Evolutionary conservation across 306 rosid species (phyloP).

Genomic region (Mimosa bimucronata): DNA sequence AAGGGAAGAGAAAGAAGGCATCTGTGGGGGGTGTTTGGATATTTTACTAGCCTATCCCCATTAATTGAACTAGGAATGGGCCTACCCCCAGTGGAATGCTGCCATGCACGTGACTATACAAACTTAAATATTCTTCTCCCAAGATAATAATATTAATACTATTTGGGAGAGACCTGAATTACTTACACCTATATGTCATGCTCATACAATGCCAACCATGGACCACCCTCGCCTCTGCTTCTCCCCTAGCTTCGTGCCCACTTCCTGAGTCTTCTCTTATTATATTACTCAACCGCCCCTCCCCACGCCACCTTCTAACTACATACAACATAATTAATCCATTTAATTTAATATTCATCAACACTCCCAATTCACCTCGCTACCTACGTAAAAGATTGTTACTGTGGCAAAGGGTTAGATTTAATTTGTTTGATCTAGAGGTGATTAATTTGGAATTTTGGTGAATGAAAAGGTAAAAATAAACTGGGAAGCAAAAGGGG

Average conservation of each 20-base stretch:
- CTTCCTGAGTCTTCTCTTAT: not conserved
- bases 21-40: constrained; percentile 33
- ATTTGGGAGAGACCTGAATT: constrained; percentile 36
- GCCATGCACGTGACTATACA: constrained; percentile 69
- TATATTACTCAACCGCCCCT: not conserved
- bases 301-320: not conserved
- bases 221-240: constrained; percentile 29
- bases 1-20: constrained; percentile 55
- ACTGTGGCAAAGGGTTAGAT: not conserved
- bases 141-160: constrained; percentile 13
- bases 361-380: not conserved
- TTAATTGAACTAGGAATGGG: constrained; percentile 52
- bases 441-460: not conserved
- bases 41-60: constrained; percentile 31
- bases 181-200: constrained; percentile 33
- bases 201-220: constrained; percentile 27
- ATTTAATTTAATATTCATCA: not conserved
- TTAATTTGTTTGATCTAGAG: not conserved
- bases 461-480: not conserved
- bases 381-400: not conserved
- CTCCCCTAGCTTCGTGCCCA: constrained; percentile 18
- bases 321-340: not conserved
- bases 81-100: constrained; percentile 53
- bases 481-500: not conserved
- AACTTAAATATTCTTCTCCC: constrained; percentile 30